A percentile compares a stretch with the other conserved stretches of the same genome.
Conservation (phyloP, 768 basidiomycete genomes). For the Lentinula aciculospora region DNA sequence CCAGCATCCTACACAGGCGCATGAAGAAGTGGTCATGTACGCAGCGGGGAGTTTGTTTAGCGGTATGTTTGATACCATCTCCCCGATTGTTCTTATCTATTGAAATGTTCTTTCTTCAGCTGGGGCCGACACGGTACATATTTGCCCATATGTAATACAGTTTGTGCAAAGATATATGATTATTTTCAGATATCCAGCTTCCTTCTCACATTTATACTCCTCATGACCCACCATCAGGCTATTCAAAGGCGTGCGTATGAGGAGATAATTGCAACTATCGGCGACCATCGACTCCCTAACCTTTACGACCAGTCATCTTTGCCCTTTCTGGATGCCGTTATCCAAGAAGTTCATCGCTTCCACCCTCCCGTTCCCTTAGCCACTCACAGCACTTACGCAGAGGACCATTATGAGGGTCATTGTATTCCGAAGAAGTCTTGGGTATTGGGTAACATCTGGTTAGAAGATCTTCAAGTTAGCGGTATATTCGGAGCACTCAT, state of each 20-base stretch:
- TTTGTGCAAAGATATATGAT: not conserved
- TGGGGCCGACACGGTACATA: not conserved
- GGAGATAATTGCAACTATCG: constrained; percentile 17
- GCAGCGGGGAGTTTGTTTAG: constrained; percentile 21
- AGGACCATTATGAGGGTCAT: constrained; percentile 8
- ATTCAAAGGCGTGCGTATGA: constrained; percentile 16
- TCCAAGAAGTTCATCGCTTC: constrained; percentile 16
- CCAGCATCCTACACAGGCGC: not conserved
- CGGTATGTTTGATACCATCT: constrained; percentile 10
- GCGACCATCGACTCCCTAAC: constrained; percentile 17
- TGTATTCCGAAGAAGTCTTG: constrained; percentile 9
- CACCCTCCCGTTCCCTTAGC: constrained; percentile 7
- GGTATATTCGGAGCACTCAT: not conserved
- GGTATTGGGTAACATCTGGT: constrained; percentile 11
- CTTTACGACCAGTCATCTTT: constrained; percentile 17
- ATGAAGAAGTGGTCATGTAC: constrained; percentile 20
- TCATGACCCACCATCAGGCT: constrained; percentile 17
- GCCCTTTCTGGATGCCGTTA: constrained; percentile 19
- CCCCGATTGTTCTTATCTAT: not conserved
- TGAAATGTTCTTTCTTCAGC: not conserved
- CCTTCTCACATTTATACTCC: constrained; percentile 15
- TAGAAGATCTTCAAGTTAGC: not conserved
- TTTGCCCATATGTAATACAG: not conserved
- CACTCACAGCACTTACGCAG: constrained; percentile 8
- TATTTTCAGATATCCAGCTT: constrained; percentile 12